Conservation (phyloP, 2,329 filamentous ascomycete genomes). For the Botrytis elliptica region DNA sequence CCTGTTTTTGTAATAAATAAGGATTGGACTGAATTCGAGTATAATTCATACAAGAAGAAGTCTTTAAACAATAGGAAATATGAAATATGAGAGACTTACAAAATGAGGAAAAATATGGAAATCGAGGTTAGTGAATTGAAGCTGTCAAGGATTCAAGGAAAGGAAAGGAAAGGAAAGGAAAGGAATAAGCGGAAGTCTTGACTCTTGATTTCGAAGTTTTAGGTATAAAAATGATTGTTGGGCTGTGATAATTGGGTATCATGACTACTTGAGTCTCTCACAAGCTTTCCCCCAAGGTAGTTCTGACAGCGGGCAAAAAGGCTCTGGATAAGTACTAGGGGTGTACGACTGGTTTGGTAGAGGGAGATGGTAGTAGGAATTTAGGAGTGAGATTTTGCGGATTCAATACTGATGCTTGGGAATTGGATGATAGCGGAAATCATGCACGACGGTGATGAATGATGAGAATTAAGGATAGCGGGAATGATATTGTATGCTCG, state of each 20-base stretch:
- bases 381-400: too few species aligned
- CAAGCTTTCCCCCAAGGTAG: too few species aligned
- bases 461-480: neutral
- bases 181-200: neutral
- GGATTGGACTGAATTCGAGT: neutral
- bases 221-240: neutral
- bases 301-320: too few species aligned
- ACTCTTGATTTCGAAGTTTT: neutral
- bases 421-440: neutral
- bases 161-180: too few species aligned
- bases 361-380: neutral
- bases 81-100: neutral
- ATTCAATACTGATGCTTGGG: too few species aligned
- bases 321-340: too few species aligned
- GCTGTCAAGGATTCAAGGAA: too few species aligned
- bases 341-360: neutral
- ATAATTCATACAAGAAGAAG: neutral
- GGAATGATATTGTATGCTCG: neutral
- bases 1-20: accelerated
- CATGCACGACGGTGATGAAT: accelerated
- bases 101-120: neutral
- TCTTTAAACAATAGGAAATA: neutral
- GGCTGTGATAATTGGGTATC: neutral
- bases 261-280: neutral
- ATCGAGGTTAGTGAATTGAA: neutral